A percentile compares a stretch with the other conserved stretches of the same genome.
These are phyloP conservation scores for Pichia sp. DNA, from an alignment of 1,139 yeast species.

Conservation along the genomic window DNA sequence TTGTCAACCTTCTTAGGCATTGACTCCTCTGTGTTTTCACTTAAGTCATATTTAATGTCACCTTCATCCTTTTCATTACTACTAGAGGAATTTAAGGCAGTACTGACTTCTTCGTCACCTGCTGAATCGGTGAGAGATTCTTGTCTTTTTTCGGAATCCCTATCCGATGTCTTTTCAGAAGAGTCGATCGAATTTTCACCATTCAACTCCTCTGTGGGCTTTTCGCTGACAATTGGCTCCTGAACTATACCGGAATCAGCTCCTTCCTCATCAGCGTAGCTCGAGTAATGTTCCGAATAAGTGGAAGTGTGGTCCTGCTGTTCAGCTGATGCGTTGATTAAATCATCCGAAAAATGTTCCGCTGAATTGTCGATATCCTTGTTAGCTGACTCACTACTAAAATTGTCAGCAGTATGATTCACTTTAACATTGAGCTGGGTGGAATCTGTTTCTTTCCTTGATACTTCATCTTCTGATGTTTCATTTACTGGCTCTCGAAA, in stretches of 20 bases:
- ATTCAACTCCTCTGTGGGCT: not conserved
- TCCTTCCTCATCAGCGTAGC: not conserved
- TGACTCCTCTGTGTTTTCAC: not conserved
- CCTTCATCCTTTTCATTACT: not conserved
- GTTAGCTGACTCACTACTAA: too few relatives aligned
- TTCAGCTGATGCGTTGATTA: too few relatives aligned
- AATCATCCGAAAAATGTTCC: too few relatives aligned
- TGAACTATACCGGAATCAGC: not conserved
- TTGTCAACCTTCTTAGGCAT: slow-evolving; percentile 6
- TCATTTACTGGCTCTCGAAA: not conserved
- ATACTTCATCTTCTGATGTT: not conserved
- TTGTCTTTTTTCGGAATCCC: too few relatives aligned
- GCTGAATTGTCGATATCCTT: too few relatives aligned
- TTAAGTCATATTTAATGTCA: not conserved
- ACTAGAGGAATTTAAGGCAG: too few relatives aligned
- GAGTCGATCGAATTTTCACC: not conserved
- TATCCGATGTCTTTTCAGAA: slow-evolving; percentile 8
- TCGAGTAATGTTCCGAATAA: not conserved
- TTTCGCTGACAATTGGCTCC: not conserved
- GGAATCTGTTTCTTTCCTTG: not conserved
- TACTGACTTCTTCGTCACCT: too few relatives aligned
- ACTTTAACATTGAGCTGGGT: not conserved
- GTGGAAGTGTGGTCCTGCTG: too few relatives aligned
- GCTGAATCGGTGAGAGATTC: too few relatives aligned
- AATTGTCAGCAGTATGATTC: too few relatives aligned